Conservation (phyloP, 768 basidiomycete species). For the Mycena latifolia region DNA sequence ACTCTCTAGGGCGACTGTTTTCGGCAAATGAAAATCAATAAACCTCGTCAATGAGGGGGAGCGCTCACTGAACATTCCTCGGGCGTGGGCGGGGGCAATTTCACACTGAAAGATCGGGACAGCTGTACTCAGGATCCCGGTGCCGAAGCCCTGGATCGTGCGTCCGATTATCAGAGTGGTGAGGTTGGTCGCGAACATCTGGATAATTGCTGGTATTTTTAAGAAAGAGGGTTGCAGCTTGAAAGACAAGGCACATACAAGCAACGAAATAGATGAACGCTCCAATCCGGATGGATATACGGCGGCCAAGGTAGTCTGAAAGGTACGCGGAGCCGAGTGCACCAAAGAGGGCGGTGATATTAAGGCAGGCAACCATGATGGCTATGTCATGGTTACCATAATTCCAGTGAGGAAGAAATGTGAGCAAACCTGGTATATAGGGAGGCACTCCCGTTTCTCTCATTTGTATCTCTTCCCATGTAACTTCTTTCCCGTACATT, state of each 20-base stretch:
- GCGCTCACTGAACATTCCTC: conserved; percentile 58
- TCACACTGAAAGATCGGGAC: conserved; percentile 64
- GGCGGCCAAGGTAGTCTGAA: conserved; percentile 63
- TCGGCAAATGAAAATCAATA: not conserved
- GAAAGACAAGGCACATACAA: conserved; percentile 21
- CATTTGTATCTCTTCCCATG: conserved; percentile 56
- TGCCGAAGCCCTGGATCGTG: conserved; percentile 61
- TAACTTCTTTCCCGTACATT: conserved; percentile 61
- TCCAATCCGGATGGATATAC: conserved; percentile 63
- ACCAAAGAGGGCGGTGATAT: conserved; percentile 63
- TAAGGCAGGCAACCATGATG: conserved; percentile 63
- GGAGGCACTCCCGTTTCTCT: conserved; percentile 58
- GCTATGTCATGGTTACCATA: conserved; percentile 43
- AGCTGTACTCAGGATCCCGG: conserved; percentile 64
- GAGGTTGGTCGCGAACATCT: conserved; percentile 62
- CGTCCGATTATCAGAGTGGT: conserved; percentile 54
- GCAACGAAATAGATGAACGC: conserved; percentile 62
- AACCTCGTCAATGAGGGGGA: not conserved
- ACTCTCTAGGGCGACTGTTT: conserved; percentile 60
- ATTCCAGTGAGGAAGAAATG: not conserved
- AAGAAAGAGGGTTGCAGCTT: not conserved
- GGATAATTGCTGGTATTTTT: conserved; percentile 52
- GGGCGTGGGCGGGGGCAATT: conserved; percentile 59
- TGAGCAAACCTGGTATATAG: conserved; percentile 56
- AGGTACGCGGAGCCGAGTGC: conserved; percentile 61